Evolutionary conservation across 352 stramenopile species (phyloP).

Genomic region (Pythium phragmitis): DNA sequence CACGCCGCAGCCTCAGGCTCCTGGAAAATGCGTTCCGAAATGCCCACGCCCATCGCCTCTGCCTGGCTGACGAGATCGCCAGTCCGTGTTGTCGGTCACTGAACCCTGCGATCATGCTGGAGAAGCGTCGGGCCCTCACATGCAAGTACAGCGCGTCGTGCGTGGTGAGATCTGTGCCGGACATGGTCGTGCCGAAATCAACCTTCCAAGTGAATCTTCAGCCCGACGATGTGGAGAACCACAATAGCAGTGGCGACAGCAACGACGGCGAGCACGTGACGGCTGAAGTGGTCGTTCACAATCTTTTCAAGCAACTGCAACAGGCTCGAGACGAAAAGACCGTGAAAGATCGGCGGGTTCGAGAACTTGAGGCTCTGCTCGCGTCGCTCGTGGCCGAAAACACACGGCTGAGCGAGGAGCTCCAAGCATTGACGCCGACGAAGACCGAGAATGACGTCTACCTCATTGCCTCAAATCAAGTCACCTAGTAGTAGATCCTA

Average conservation of each 20-base stretch:
- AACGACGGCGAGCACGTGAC: constrained; percentile 25
- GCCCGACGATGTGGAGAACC: too few relatives aligned
- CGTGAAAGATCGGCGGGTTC: constrained; percentile 27
- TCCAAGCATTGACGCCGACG: not conserved
- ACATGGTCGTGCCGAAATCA: constrained; percentile 10
- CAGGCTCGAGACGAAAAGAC: not conserved
- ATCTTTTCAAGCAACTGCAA: constrained; percentile 31
- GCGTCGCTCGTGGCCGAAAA: constrained; percentile 26
- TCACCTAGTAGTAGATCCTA: not conserved
- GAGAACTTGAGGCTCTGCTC: constrained; percentile 28
- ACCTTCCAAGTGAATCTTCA: not conserved
- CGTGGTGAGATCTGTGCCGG: not conserved
- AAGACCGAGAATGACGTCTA: not conserved
- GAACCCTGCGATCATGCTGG: not conserved
- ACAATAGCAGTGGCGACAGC: constrained; percentile 15
- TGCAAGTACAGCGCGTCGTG: constrained; percentile 13
- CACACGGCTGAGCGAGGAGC: not conserved
- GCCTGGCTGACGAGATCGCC: not conserved
- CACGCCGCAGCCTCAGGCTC: constrained; percentile 14
- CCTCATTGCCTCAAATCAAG: constrained; percentile 7
- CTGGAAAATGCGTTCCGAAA: constrained; percentile 28
- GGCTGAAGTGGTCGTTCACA: constrained; percentile 34
- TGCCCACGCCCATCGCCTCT: not conserved
- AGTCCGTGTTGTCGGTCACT: not conserved
- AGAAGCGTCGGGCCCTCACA: not conserved